Conservation (phyloP, 768 basidiomycete species). For the Suillus occidentalis region DNA sequence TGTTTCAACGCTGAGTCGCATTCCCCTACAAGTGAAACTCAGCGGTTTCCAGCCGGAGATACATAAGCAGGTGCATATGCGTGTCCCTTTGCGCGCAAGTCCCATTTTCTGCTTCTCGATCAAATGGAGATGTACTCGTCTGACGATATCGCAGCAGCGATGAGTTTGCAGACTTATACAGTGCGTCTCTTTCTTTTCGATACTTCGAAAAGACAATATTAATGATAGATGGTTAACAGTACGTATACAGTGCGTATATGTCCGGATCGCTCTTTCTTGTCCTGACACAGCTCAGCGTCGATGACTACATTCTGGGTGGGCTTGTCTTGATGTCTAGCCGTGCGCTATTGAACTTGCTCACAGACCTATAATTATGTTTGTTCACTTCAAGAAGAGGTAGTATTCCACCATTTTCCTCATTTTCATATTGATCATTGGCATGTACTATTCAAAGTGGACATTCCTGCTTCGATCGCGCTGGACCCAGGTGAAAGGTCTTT, state of each 20-base stretch:
- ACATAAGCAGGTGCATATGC: background rate
- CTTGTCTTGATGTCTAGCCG: background rate
- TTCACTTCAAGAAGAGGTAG: background rate
- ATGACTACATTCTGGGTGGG: background rate
- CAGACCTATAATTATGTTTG: background rate
- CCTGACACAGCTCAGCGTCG: background rate
- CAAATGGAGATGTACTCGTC: background rate
- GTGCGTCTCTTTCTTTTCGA: background rate
- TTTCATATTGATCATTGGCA: background rate
- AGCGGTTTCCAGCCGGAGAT: background rate
- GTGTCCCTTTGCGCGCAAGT: background rate
- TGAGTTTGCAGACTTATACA: background rate
- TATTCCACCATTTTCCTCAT: background rate
- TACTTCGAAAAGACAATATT: background rate
- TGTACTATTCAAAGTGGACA: background rate
- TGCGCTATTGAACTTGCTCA: background rate
- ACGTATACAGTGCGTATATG: background rate
- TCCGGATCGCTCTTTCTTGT: background rate
- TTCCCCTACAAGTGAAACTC: background rate
- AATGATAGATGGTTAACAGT: background rate
- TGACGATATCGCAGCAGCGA: background rate
- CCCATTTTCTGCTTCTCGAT: background rate
- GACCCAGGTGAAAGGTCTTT: slow-evolving; percentile 1
- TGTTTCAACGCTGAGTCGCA: background rate
- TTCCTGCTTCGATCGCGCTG: slow-evolving; percentile 3